A percentile compares a stretch with the other conserved stretches of the same genome.
Evolutionary conservation across 2,329 filamentous ascomycete species (phyloP).

Genomic region (Emergomyces orientalis): DNA sequence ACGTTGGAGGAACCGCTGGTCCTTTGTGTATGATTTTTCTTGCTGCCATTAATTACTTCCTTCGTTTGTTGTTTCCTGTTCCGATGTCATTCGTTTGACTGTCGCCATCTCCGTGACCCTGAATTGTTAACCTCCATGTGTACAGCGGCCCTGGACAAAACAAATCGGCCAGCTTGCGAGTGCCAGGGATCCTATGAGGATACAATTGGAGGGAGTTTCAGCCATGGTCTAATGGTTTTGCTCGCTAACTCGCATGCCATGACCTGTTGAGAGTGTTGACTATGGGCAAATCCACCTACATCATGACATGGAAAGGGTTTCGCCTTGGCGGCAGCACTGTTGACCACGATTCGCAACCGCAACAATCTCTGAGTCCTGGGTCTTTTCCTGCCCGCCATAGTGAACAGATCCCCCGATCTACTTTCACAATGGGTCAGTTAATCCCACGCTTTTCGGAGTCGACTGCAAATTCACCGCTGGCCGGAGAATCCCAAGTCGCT

Average conservation of each 20-base stretch:
- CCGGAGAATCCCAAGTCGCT: not conserved
- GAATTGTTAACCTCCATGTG: not conserved
- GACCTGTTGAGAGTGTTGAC: slow-evolving; percentile 6
- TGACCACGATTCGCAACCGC: slow-evolving; percentile 4
- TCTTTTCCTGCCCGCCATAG: slow-evolving; percentile 7
- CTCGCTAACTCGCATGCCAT: slow-evolving; percentile 7
- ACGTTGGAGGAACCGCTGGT: not conserved
- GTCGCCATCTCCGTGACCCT: not conserved
- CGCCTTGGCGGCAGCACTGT: slow-evolving; percentile 8
- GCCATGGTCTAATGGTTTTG: not conserved
- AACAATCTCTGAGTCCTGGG: slow-evolving; percentile 1
- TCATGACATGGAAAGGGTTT: slow-evolving; percentile 16
- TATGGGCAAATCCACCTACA: slow-evolving; percentile 6
- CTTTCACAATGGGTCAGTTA: slow-evolving; percentile 7
- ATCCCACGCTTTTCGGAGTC: slow-evolving; percentile 11
- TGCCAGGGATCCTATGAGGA: slow-evolving; percentile 3
- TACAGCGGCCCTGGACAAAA: not conserved
- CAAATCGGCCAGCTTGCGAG: slow-evolving; percentile 2
- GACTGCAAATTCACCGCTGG: slow-evolving; percentile 5
- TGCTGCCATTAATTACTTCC: not conserved
- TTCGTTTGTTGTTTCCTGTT: not conserved
- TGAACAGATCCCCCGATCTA: slow-evolving; percentile 13
- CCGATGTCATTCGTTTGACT: not conserved
- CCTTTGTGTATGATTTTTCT: not conserved
- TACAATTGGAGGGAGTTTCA: not conserved